phyloP scores from a whole-genome alignment of 495 filamentous ascomycete species.

The Annulohypoxylon moriforme region DNA sequence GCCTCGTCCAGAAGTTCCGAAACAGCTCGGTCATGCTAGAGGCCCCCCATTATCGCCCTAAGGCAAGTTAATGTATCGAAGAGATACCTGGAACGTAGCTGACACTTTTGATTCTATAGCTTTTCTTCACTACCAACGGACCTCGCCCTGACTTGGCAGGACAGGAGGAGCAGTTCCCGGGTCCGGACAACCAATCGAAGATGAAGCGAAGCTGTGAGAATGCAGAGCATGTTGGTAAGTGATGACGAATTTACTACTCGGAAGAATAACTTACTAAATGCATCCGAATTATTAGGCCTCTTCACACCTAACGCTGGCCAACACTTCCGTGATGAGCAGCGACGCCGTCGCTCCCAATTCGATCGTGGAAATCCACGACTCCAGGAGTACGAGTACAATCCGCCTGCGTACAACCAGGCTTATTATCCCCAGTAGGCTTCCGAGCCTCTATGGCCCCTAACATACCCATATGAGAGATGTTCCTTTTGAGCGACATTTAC shows the following conservation, averaged over 20 bases:
- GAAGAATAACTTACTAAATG: constrained; percentile 13
- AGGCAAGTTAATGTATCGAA: constrained; percentile 62
- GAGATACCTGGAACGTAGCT: constrained; percentile 25
- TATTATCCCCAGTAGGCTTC: constrained; percentile 46
- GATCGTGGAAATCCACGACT: constrained; percentile 75
- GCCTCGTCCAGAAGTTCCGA: constrained; percentile 90
- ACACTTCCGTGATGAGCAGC: constrained; percentile 78
- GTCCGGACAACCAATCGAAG: constrained; percentile 84
- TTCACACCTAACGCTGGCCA: constrained; percentile 79
- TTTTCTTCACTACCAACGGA: constrained; percentile 62
- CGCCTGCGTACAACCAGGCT: constrained; percentile 48
- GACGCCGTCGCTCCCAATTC: constrained; percentile 79
- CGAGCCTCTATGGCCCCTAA: neutral
- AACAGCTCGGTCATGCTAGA: constrained; percentile 97
- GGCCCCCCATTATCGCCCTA: constrained; percentile 81
- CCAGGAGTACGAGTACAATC: constrained; percentile 67
- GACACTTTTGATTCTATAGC: constrained; percentile 46
- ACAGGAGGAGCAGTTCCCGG: constrained; percentile 77
- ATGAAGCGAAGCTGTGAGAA: constrained; percentile 87
- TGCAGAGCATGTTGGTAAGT: constrained; percentile 84
- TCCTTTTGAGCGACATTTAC: neutral
- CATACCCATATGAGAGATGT: neutral
- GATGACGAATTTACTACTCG: neutral
- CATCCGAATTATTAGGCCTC: constrained; percentile 60
- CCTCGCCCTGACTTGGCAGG: constrained; percentile 57